A percentile compares a stretch with the other conserved stretches of the same genome.
These are phyloP conservation scores for Yamadazyma olivae DNA, from an alignment of 805 yeast genomes.

Conservation along the genomic window DNA sequence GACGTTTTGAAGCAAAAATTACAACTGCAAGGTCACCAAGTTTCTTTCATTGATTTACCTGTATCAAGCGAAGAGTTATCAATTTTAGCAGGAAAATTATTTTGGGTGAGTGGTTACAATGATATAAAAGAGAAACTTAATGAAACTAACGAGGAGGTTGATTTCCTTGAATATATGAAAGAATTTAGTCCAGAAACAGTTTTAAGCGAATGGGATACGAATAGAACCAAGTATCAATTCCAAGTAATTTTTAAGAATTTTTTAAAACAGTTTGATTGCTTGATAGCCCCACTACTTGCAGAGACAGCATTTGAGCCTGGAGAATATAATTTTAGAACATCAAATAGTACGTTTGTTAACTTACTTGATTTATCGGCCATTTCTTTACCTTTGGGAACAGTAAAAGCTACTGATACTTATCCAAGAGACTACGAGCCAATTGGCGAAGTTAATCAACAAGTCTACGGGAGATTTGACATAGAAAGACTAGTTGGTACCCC, in stretches of 20 bases:
- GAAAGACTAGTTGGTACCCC: slow-evolving; percentile 45
- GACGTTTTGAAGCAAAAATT: slow-evolving; percentile 7
- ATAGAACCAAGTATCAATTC: not conserved
- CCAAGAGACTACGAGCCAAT: not conserved
- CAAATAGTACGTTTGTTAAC: slow-evolving; percentile 2
- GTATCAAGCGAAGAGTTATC: not conserved
- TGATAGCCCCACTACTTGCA: slow-evolving; percentile 20
- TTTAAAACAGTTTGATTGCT: slow-evolving; percentile 44
- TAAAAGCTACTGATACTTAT: not conserved
- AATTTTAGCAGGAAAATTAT: not conserved
- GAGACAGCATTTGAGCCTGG: slow-evolving; percentile 6
- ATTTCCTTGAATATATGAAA: slow-evolving; percentile 26
- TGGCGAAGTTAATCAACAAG: not conserved
- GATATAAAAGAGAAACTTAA: slow-evolving; percentile 24
- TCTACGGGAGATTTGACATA: not conserved
- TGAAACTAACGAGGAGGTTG: slow-evolving; percentile 44
- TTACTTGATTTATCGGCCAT: slow-evolving; percentile 7
- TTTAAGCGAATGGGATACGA: slow-evolving; percentile 5
- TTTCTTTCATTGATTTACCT: slow-evolving; percentile 33
- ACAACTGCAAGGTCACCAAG: slow-evolving; percentile 42
- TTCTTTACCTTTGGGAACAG: slow-evolving; percentile 4
- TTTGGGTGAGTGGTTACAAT: not conserved
- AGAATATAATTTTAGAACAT: not conserved
- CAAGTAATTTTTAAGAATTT: slow-evolving; percentile 28
- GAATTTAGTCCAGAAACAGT: not conserved